Percentiles rank a stretch among this genome's conserved stretches.
These are phyloP conservation scores for Hydrangea macrophylla DNA, from an alignment of 148 eudicot genomes.

Conservation along the genomic window DNA sequence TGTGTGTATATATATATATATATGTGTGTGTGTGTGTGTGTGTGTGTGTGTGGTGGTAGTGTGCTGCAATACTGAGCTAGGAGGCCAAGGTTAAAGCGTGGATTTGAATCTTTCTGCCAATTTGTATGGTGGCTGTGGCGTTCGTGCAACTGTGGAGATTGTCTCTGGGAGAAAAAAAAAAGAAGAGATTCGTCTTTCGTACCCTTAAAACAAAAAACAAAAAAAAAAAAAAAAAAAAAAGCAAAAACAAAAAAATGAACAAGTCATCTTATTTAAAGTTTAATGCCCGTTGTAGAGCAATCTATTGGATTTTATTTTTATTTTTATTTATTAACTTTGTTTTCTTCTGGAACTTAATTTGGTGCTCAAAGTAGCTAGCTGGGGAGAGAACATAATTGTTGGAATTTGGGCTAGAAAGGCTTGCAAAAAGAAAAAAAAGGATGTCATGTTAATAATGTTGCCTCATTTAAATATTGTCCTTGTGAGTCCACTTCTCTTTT, in stretches of 20 bases:
- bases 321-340: too few relatives aligned
- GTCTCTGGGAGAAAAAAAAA: too few relatives aligned
- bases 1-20: background rate
- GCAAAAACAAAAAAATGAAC: too few relatives aligned
- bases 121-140: too few relatives aligned
- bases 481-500: background rate
- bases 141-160: too few relatives aligned
- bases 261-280: background rate
- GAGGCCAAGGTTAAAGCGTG: too few relatives aligned
- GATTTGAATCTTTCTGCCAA: too few relatives aligned
- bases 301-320: background rate
- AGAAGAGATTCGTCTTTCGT: too few relatives aligned
- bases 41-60: background rate
- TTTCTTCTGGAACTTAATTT: too few relatives aligned
- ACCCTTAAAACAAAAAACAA: too few relatives aligned
- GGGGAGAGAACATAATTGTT: background rate
- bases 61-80: background rate
- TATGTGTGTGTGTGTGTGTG: background rate
- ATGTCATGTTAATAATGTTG: background rate
- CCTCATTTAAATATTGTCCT: background rate
- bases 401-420: conserved; percentile 1
- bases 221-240: too few relatives aligned
- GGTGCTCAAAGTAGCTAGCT: background rate
- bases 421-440: background rate
- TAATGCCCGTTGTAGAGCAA: background rate